A percentile compares a stretch with the other conserved stretches of the same genome.
phyloP scores from a whole-genome alignment of 805 yeast genomes.

The Saturnispora galanensis region DNA sequence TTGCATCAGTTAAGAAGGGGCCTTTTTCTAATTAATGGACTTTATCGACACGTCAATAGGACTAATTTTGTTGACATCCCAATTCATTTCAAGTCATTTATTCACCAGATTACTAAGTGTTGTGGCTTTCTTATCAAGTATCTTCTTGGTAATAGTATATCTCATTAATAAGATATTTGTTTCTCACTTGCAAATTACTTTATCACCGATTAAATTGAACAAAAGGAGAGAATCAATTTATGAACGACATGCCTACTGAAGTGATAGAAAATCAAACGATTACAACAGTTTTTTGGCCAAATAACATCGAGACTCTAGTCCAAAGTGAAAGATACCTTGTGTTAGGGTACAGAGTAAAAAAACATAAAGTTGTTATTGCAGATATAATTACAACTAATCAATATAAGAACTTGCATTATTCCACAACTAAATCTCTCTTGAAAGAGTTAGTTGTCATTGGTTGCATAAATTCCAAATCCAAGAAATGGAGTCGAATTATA shows the following conservation, averaged over 20 bases:
- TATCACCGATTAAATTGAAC: conserved; percentile 4
- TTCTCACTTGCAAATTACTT: conserved; percentile 4
- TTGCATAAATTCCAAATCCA: conserved; percentile 17
- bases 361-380: conserved; percentile 18
- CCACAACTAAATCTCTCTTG: conserved; percentile 15
- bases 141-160: conserved; percentile 1
- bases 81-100: neutral
- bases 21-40: neutral
- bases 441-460: conserved; percentile 21
- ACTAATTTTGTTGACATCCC: neutral
- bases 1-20: too few species aligned
- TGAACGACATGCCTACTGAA: conserved; percentile 2
- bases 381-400: conserved; percentile 16
- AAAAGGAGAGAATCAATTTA: conserved; percentile 13
- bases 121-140: conserved; percentile 1
- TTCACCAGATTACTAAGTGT: conserved; percentile 5
- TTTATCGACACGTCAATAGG: neutral
- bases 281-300: conserved; percentile 26
- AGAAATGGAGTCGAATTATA: conserved; percentile 10
- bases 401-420: conserved; percentile 12
- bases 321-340: conserved; percentile 14
- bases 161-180: conserved; percentile 8
- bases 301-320: conserved; percentile 15
- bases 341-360: conserved; percentile 21
- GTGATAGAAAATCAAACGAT: neutral